Evolutionary conservation across 345 rosid genomes (phyloP).

Genomic region (Corymbia maculata): DNA sequence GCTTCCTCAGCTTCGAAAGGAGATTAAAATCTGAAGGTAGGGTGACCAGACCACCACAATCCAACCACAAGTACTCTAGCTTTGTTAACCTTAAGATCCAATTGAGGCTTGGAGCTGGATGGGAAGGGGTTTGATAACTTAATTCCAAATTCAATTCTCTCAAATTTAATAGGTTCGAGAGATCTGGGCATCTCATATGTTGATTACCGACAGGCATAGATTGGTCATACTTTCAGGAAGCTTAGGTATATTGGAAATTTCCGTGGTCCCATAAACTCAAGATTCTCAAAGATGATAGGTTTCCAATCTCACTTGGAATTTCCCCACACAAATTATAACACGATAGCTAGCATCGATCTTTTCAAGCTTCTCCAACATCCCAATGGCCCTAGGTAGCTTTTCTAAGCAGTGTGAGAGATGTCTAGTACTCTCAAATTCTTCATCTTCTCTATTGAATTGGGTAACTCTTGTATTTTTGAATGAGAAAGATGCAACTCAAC

Average conservation of each 20-base stretch:
- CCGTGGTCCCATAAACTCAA: accelerated
- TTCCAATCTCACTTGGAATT: not conserved
- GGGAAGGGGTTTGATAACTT: too few relatives aligned
- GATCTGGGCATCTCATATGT: too few relatives aligned
- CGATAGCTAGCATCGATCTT: not conserved
- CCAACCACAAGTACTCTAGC: accelerated
- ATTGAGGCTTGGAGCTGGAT: not conserved
- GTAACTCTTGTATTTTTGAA: accelerated
- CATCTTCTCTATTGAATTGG: not conserved
- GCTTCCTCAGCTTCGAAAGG: not conserved
- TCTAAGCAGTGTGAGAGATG: too few relatives aligned
- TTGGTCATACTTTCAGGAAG: not conserved
- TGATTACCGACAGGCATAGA: accelerated
- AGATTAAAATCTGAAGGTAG: not conserved
- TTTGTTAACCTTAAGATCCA: not conserved
- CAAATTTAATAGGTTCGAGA: too few relatives aligned
- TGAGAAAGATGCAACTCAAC: accelerated
- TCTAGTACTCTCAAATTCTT: not conserved
- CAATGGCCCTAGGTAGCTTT: not conserved
- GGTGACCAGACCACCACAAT: accelerated
- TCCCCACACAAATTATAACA: accelerated
- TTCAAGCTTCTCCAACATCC: not conserved
- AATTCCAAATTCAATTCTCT: too few relatives aligned
- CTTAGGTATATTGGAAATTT: accelerated
- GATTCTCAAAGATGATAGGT: accelerated